A percentile compares a stretch with the other conserved stretches of the same genome.
phyloP scores from a whole-genome alignment of 345 rosid species.

The Eucalyptus brandiana region DNA sequence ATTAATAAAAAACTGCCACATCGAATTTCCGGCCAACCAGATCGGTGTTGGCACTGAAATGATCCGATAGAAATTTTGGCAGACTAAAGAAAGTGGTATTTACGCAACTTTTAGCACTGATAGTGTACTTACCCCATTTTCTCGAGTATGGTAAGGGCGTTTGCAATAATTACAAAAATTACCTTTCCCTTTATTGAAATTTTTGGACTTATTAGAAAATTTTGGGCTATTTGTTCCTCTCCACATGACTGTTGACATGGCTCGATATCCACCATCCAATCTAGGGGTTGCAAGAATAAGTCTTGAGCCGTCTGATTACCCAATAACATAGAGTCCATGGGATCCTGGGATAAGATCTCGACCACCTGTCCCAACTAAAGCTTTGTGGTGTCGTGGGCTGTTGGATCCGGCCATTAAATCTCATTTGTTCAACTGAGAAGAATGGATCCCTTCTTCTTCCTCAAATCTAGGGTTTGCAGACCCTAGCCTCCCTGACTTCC shows the following conservation, averaged over 20 bases:
- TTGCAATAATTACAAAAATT: neutral
- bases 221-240: neutral
- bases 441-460: too few species aligned
- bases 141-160: fast-evolving
- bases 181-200: neutral
- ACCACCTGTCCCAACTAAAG: too few species aligned
- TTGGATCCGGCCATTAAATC: neutral
- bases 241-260: neutral
- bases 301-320: too few species aligned
- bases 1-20: too few species aligned
- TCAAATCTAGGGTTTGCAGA: too few species aligned
- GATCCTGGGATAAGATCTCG: fast-evolving
- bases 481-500: neutral
- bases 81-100: too few species aligned
- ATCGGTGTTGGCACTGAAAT: fast-evolving
- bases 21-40: fast-evolving
- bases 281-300: too few species aligned
- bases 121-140: neutral
- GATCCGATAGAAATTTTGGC: fast-evolving
- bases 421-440: neutral
- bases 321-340: too few species aligned
- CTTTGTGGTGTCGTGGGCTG: too few species aligned
- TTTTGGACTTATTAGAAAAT: neutral
- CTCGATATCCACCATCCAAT: neutral
- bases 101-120: fast-evolving